A percentile compares a stretch with the other conserved stretches of the same genome.
phyloP scores from a whole-genome alignment of 2,329 filamentous ascomycete species.

The Hymenoscyphus albidus region DNA sequence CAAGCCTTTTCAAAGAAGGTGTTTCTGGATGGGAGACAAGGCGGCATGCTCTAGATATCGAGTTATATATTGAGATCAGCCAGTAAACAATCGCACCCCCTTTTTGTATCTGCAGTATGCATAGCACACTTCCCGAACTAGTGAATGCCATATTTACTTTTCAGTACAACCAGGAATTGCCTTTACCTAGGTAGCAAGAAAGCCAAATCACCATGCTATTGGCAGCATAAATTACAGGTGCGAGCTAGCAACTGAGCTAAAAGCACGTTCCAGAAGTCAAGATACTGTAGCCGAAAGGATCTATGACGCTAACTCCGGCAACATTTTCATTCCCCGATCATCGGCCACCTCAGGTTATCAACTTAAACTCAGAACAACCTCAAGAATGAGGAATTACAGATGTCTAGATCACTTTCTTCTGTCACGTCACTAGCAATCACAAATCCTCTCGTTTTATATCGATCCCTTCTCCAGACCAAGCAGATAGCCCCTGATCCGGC shows the following conservation, averaged over 20 bases:
- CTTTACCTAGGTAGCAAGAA: no score
- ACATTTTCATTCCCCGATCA: conserved; percentile 3
- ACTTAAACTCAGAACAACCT: neutral
- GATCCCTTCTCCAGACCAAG: conserved; percentile 56
- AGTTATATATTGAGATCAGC: no score
- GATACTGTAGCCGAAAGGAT: neutral
- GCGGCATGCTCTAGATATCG: no score
- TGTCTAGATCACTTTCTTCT: conserved; percentile 35
- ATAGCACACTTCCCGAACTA: no score
- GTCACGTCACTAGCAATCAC: conserved; percentile 53
- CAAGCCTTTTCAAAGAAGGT: neutral
- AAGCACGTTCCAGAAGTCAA: neutral
- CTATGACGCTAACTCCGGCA: conserved; percentile 5
- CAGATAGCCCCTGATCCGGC: conserved; percentile 65
- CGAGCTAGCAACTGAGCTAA: neutral
- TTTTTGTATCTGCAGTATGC: no score
- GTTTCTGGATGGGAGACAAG: neutral
- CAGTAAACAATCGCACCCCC: no score
- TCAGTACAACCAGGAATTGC: no score
- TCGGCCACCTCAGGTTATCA: neutral
- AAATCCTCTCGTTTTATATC: conserved; percentile 74
- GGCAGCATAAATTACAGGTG: no score
- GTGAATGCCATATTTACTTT: no score
- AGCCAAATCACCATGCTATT: no score
- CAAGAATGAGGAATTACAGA: conserved; percentile 19